phyloP scores from a whole-genome alignment of 2,329 filamentous ascomycete species.

The Neopestalotiopsis sp. region DNA sequence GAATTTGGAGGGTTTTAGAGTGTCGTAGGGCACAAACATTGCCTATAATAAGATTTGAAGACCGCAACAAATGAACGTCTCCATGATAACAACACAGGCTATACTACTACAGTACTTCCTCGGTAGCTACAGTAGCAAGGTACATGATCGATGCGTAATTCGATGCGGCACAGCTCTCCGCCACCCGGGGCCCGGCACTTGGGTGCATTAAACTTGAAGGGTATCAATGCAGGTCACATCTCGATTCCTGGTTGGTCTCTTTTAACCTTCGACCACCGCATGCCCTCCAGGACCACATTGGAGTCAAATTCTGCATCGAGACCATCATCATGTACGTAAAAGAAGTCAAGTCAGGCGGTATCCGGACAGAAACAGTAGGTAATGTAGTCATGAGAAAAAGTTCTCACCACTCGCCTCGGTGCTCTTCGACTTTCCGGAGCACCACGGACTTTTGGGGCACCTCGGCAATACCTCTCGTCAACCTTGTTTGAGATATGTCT shows the following conservation, averaged over 20 bases:
- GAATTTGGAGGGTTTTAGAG: not conserved
- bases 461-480: not conserved
- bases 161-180: conserved; percentile 1
- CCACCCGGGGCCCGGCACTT: not conserved
- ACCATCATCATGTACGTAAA: not conserved
- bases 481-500: conserved; percentile 3
- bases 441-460: not conserved
- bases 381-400: not conserved
- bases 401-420: not conserved
- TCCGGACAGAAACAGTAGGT: not conserved
- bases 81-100: not conserved
- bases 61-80: not conserved
- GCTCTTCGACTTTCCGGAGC: not conserved
- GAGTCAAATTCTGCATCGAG: not conserved
- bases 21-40: not conserved
- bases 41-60: not conserved
- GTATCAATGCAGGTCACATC: not conserved
- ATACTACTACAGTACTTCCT: not conserved
- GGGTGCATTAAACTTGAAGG: not conserved
- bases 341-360: not conserved
- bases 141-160: not conserved
- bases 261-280: not conserved
- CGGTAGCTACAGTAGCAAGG: not conserved
- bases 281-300: not conserved
- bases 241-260: not conserved